A percentile compares a stretch with the other conserved stretches of the same genome.
Evolutionary conservation across 768 basidiomycete genomes (phyloP).

Genomic region (Melanogaster broomeanus): DNA sequence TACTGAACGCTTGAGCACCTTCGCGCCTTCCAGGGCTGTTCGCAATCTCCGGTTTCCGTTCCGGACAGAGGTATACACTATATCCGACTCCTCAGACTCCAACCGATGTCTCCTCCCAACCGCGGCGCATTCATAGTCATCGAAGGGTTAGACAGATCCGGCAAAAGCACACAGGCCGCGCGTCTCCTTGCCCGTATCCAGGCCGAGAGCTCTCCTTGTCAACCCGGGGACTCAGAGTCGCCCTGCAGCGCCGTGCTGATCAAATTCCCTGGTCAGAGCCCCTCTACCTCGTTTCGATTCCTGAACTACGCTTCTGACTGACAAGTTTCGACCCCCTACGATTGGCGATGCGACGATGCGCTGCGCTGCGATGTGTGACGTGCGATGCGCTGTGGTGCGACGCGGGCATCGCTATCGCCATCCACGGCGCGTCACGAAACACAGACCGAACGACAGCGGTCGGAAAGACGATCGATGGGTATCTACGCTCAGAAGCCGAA

Average conservation of each 20-base stretch:
- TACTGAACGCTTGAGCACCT: no score
- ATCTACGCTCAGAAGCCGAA: conserved; percentile 80
- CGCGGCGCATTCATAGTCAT: conserved; percentile 88
- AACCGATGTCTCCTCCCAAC: conserved; percentile 4
- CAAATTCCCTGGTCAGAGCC: conserved; percentile 84
- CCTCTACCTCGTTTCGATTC: neutral
- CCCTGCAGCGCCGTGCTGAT: conserved; percentile 48
- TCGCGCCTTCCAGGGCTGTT: no score
- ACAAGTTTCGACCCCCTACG: neutral
- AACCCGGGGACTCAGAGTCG: conserved; percentile 1
- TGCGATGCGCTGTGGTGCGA: neutral
- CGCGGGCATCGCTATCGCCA: neutral
- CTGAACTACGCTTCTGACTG: neutral
- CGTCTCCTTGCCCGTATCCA: conserved; percentile 59
- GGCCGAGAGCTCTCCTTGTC: neutral
- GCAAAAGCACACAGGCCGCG: conserved; percentile 87
- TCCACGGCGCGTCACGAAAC: no score
- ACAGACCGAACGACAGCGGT: conserved; percentile 89
- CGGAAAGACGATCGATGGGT: conserved; percentile 91
- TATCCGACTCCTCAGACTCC: no score
- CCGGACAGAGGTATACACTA: no score
- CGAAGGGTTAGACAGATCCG: conserved; percentile 94
- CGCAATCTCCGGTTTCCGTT: no score
- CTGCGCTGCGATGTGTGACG: neutral
- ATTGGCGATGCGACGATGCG: neutral